Percentiles rank a stretch among this genome's conserved stretches.
Conservation (phyloP, 2,329 filamentous ascomycete species). For the Graphiopsis chlorocephala region DNA sequence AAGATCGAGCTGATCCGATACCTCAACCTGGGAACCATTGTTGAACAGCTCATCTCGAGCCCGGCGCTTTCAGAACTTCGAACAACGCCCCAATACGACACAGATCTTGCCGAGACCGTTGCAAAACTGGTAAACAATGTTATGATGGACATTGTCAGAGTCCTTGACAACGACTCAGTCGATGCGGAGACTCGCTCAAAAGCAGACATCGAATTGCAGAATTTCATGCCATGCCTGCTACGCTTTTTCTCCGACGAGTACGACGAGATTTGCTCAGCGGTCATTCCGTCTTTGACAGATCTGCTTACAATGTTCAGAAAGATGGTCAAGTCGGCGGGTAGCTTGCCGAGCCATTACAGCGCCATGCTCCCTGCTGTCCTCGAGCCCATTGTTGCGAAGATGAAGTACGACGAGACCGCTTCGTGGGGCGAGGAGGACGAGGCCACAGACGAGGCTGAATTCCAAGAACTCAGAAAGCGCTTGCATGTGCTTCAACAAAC, state of each 20-base stretch:
- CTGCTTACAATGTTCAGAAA: constrained; percentile 88
- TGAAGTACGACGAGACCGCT: constrained; percentile 95
- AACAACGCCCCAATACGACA: constrained; percentile 85
- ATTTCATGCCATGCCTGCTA: constrained; percentile 81
- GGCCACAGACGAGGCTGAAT: constrained; percentile 94
- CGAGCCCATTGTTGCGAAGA: constrained; percentile 89
- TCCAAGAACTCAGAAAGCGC: constrained; percentile 87
- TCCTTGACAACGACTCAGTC: constrained; percentile 68
- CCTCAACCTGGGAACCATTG: constrained; percentile 80
- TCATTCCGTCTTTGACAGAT: constrained; percentile 90
- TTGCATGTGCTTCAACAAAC: constrained; percentile 90
- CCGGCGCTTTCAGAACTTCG: constrained; percentile 75
- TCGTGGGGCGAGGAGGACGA: constrained; percentile 93
- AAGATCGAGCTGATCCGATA: constrained; percentile 94
- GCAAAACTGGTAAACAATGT: constrained; percentile 93
- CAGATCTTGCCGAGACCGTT: constrained; percentile 89
- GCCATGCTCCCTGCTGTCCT: constrained; percentile 83
- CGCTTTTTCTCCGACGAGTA: constrained; percentile 98
- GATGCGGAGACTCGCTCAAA: constrained; percentile 65
- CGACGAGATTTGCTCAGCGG: constrained; percentile 94
- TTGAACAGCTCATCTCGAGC: constrained; percentile 80
- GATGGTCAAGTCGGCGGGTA: constrained; percentile 59
- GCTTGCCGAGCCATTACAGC: constrained; percentile 71
- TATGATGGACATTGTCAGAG: constrained; percentile 80
- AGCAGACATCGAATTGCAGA: constrained; percentile 77